Percentiles rank a stretch among this genome's conserved stretches.
These are phyloP conservation scores for Tinospora cordifolia DNA, from an alignment of 164 flowering plant genomes.

Conservation along the genomic window DNA sequence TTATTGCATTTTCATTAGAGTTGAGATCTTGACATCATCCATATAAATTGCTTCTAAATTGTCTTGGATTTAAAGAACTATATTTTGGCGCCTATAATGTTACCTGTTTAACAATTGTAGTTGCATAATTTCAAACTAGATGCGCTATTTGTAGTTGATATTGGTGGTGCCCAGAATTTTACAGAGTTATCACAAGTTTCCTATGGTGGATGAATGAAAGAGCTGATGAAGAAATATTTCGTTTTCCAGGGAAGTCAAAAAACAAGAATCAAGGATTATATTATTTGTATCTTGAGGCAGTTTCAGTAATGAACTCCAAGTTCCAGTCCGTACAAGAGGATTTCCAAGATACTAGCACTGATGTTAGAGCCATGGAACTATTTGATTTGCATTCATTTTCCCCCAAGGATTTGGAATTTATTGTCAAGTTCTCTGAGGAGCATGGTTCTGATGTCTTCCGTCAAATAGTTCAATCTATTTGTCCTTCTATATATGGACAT, in stretches of 20 bases:
- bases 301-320: constrained; percentile 80
- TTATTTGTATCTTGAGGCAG: constrained; percentile 82
- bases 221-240: not conserved
- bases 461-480: constrained; percentile 83
- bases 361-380: constrained; percentile 47
- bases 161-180: not conserved
- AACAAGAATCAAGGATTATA: constrained; percentile 75
- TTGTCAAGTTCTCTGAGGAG: constrained; percentile 75
- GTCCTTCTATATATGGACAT: constrained; percentile 97
- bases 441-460: constrained; percentile 77
- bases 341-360: constrained; percentile 34
- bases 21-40: not conserved
- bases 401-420: constrained; percentile 78
- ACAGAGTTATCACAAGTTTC: not conserved
- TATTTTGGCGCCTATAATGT: not conserved
- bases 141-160: not conserved
- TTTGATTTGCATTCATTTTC: constrained; percentile 73
- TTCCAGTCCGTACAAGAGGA: constrained; percentile 53
- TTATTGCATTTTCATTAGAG: not conserved
- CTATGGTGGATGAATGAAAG: not conserved
- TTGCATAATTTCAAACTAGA: not conserved
- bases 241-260: constrained; percentile 74
- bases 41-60: not conserved
- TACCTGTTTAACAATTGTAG: not conserved
- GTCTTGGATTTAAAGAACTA: not conserved